Evolutionary conservation across 192 early-diverging fungal species (phyloP).

Genomic region (Podila epigama): DNA sequence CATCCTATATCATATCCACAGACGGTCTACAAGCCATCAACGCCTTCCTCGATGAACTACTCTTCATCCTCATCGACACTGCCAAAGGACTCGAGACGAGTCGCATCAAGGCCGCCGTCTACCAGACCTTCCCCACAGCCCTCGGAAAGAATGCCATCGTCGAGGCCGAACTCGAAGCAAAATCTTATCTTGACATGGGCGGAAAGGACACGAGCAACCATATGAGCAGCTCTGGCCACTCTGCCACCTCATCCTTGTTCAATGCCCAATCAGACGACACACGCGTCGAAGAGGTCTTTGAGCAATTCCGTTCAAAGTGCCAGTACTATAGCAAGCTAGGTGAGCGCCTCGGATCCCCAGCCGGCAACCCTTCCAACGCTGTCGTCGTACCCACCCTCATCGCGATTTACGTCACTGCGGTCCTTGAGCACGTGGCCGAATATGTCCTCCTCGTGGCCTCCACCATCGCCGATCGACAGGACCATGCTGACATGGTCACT

Average conservation of each 20-base stretch:
- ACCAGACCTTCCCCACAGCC: constrained; percentile 55
- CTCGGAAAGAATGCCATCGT: constrained; percentile 68
- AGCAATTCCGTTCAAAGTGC: constrained; percentile 61
- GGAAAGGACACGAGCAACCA: constrained; percentile 52
- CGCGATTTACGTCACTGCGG: constrained; percentile 67
- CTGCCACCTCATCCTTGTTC: constrained; percentile 38
- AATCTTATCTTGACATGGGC: constrained; percentile 61
- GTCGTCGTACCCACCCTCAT: constrained; percentile 52
- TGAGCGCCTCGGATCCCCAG: constrained; percentile 46
- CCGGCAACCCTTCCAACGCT: constrained; percentile 34
- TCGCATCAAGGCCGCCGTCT: constrained; percentile 57
- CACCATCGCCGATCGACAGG: constrained; percentile 52
- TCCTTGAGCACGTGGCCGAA: constrained; percentile 66
- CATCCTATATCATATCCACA: constrained; percentile 60
- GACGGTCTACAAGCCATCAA: constrained; percentile 64
- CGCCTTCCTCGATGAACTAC: constrained; percentile 64
- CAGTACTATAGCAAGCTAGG: constrained; percentile 63
- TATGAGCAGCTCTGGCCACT: constrained; percentile 23
- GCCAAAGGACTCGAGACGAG: constrained; percentile 57
- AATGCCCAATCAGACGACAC: constrained; percentile 45
- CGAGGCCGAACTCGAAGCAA: constrained; percentile 66
- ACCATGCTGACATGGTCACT: constrained; percentile 61
- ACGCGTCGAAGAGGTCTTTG: constrained; percentile 48
- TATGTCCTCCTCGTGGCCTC: constrained; percentile 58
- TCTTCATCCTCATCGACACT: constrained; percentile 55